Evolutionary conservation across 345 rosid species (phyloP), one percentile per base, ranked within the genome.

Genomic region (Pelargonium nanum): DNA sequence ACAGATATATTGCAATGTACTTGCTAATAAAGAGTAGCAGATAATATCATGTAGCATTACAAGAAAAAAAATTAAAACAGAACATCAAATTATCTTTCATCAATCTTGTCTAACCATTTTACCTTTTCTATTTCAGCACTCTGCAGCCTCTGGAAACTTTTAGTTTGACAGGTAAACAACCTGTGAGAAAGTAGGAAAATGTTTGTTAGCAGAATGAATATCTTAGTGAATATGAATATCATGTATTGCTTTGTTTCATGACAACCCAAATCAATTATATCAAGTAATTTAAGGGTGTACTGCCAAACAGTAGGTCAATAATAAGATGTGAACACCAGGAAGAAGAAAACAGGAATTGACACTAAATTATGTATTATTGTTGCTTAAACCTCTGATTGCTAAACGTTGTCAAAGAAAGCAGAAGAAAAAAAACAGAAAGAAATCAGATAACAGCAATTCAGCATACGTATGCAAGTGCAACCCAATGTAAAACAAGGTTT

Each of bases 121-220:
- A 92, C 99, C 95, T 85, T 84, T 59, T 83, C 78, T 60, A 80
- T 72, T 68, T 80, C 81, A 16, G 84, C 67, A 60, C 25, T 77
- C 65, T 61, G 82, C 71, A 72, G 13, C 59, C 78, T 75, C 52
- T 75, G 83, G 62, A 71, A 72, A 69, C 71, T 79, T 65, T 79
- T 81, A 70, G 68, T 64, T 52, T 69, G 86, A 74, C 82, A 71
- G 25, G 74, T 26, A 21, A 50, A 64, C 64, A 74, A 72, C 87
- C 93, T 88, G 40, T 57, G 67, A 63, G 63, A 68, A 48, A 75
- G 12, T 53, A 40, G 56, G n/a, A 53, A 73, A 25, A 56, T 26
- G 12, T 58, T 40, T 34, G 52, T 63, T 24, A 72, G 64, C 62
- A 55, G 15, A 58, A 65, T 58, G 8, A 62, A 44, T 23, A 26